A percentile compares a stretch with the other conserved stretches of the same genome.
Conservation (phyloP, 768 basidiomycete genomes). For the Auriculariales sp. region DNA sequence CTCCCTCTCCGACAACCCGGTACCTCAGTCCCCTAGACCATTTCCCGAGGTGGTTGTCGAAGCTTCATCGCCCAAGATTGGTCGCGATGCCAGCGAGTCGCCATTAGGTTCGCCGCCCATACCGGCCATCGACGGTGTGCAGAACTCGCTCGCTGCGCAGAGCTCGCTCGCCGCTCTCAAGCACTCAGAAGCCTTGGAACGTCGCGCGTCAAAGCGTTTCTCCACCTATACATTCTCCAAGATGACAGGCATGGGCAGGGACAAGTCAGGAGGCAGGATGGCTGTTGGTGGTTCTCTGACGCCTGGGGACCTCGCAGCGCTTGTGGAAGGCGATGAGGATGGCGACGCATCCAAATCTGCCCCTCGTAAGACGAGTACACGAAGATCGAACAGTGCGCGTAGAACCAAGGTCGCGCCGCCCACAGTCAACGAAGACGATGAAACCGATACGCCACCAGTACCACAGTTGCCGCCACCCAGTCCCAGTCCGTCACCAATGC, state of each 20-base stretch:
- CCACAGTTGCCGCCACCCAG: conserved; percentile 18
- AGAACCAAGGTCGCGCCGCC: neutral
- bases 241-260: conserved; percentile 48
- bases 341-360: conserved; percentile 16
- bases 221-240: conserved; percentile 89
- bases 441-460: conserved; percentile 13
- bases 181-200: conserved; percentile 70
- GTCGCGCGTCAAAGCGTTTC: conserved; percentile 90
- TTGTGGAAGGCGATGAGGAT: conserved; percentile 65
- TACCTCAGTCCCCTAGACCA: conserved; percentile 23
- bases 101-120: neutral
- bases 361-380: conserved; percentile 9
- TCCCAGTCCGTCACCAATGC: conserved; percentile 3
- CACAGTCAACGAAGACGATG: conserved; percentile 10
- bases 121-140: neutral
- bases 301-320: conserved; percentile 53
- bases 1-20: conserved; percentile 62
- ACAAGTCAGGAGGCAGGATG: conserved; percentile 50
- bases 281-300: conserved; percentile 48
- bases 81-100: neutral
- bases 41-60: conserved; percentile 42
- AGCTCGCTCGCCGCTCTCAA: conserved; percentile 80
- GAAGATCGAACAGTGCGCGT: conserved; percentile 1
- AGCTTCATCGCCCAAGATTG: conserved; percentile 16
- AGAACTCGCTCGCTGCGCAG: conserved; percentile 41